Base-by-base conservation (phyloP, 2,329 filamentous ascomycete genomes). In the Fusarium tanahbumbuense region DNA sequence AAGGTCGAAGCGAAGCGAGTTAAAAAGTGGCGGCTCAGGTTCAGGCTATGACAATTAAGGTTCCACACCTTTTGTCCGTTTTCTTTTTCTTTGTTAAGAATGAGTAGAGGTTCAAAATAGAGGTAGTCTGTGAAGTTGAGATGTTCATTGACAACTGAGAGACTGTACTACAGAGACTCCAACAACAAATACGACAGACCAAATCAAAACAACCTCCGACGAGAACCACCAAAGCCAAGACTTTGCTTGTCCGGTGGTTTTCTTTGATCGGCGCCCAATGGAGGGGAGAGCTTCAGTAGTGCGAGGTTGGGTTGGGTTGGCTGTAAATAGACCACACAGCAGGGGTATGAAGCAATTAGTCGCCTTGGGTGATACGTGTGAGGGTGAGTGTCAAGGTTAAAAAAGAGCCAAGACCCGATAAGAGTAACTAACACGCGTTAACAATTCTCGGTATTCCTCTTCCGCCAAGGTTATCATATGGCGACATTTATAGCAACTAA, bases 1-100 rank as follows among this genome's bases (percentile, higher is more conserved):
- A 53, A 41, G 49, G 49, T 53, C 23, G 68, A 73, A 73, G 70
- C 59, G 64, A 71, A 63, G 62, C 55, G 58, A 68, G 59, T 30
- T 25, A 57, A 70, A 50, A 59, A 37, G 73, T 75, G 71, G 69
- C 66, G 73, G 71, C 67, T 65, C 64, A 63, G 60, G 70, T 41
- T 60, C 56, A 61, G 56, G 45, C 56, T 52, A 61, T 30, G 44
- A n/a, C 41, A 67, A 67, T 53, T 72, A 73, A 75, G 73, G 73
- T 75, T 75, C 67, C 73, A 75, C 73, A 65, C 73, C 73, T 70
- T 42, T 53, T 54, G 30, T 34, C 22, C 22, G 16, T 25, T 18
- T 68, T 71, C 62, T 44, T 30, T 46, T 20, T 41, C 46, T 47
- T 49, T 67, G 46, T 64, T n/a, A 22, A 32, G 9, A 53, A 47